Evolutionary conservation across 2,329 filamentous ascomycete genomes (phyloP).

Genomic region (Fusarium circinatum): DNA sequence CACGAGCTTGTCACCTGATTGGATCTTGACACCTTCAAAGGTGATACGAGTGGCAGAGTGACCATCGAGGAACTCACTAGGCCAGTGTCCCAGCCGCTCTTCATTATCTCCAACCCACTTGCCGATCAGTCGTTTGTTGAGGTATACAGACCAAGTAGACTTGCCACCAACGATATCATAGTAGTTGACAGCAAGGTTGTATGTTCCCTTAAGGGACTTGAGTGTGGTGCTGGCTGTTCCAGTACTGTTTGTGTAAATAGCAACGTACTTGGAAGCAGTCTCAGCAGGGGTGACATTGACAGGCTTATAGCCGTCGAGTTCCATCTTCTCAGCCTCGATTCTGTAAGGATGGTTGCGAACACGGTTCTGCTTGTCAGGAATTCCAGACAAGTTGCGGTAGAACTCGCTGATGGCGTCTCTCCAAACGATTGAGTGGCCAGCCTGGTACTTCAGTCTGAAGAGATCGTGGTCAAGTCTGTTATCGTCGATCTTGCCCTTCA

Average conservation of each 20-base stretch:
- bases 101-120: slow-evolving; percentile 70
- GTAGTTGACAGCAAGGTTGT: slow-evolving; percentile 74
- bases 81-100: slow-evolving; percentile 66
- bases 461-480: slow-evolving; percentile 69
- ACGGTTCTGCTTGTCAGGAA: slow-evolving; percentile 64
- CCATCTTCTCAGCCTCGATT: slow-evolving; percentile 76
- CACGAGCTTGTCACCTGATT: slow-evolving; percentile 62
- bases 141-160: slow-evolving; percentile 63
- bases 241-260: slow-evolving; percentile 10
- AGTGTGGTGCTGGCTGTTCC: slow-evolving; percentile 13
- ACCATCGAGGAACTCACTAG: slow-evolving; percentile 69
- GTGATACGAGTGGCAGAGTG: slow-evolving; percentile 72
- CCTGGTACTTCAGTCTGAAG: slow-evolving; percentile 71
- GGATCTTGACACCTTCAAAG: slow-evolving; percentile 61
- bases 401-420: slow-evolving; percentile 73
- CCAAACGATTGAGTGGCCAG: slow-evolving; percentile 77
- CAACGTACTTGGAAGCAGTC: slow-evolving; percentile 58
- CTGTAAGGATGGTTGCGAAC: slow-evolving; percentile 71
- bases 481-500: slow-evolving; percentile 66
- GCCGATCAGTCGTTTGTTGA: slow-evolving; percentile 65
- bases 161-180: slow-evolving; percentile 70
- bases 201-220: slow-evolving; percentile 54
- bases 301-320: slow-evolving; percentile 65
- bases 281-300: slow-evolving; percentile 68
- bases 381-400: slow-evolving; percentile 66